Conservation (phyloP, 441 rosid genomes). For the Macaranga tanarius region DNA sequence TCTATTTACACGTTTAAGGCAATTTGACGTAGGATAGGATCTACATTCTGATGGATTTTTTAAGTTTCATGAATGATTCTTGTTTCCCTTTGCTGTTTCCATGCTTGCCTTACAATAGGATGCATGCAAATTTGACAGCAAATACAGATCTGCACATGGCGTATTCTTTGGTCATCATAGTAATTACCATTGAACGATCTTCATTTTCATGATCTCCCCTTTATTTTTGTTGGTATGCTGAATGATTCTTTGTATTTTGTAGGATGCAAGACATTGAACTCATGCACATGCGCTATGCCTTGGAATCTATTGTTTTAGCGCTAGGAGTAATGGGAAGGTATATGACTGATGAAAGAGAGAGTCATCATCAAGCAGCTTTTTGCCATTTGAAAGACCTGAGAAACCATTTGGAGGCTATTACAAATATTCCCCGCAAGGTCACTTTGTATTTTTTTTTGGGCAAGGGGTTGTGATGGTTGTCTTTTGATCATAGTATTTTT, state of each 20-base stretch:
- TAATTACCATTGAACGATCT: not conserved
- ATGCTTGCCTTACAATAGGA: not conserved
- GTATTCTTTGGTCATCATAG: not conserved
- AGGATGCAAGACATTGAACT: constrained; percentile 97
- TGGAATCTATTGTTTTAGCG: constrained; percentile 84
- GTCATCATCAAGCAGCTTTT: constrained; percentile 51
- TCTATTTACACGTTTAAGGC: constrained; percentile 1
- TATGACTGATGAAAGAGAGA: constrained; percentile 46
- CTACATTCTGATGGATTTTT: not conserved
- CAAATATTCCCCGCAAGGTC: constrained; percentile 88
- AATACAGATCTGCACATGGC: not conserved
- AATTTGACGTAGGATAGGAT: constrained; percentile 6
- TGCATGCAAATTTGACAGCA: constrained; percentile 2
- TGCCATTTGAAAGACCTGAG: constrained; percentile 72
- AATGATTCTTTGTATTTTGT: constrained; percentile 16
- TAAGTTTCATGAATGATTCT: not conserved
- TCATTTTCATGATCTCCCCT: constrained; percentile 13
- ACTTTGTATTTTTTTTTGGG: constrained; percentile 9
- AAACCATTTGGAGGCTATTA: constrained; percentile 79
- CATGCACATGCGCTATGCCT: constrained; percentile 95
- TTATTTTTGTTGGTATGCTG: constrained; percentile 6
- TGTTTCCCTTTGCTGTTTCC: not conserved
- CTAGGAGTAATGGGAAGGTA: constrained; percentile 68
- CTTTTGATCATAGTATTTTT: not conserved
- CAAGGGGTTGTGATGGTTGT: not conserved